Evolutionary conservation across 768 basidiomycete species (phyloP).

Genomic region (Neoboletus subvelutipes): DNA sequence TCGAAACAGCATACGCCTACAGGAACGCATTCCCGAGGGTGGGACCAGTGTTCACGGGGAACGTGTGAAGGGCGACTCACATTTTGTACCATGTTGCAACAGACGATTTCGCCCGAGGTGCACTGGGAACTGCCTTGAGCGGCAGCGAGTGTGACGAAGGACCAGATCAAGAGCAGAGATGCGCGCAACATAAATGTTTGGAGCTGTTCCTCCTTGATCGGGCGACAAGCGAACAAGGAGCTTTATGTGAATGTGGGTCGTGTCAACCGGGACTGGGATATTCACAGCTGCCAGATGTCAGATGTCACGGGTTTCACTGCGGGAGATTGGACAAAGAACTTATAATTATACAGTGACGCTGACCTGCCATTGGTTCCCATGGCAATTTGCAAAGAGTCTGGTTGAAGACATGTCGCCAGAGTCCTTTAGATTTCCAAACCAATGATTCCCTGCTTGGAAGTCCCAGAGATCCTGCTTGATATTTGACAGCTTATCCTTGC

Average conservation of each 20-base stretch:
- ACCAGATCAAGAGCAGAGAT: slow-evolving; percentile 3
- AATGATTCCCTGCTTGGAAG: background rate
- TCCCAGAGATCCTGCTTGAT: background rate
- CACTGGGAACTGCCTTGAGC: slow-evolving; percentile 11
- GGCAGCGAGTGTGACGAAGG: slow-evolving; percentile 2
- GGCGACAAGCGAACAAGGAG: background rate
- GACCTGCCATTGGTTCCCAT: background rate
- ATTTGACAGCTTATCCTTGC: background rate
- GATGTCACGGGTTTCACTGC: background rate
- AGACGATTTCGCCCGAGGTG: slow-evolving; percentile 10
- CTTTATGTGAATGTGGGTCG: background rate
- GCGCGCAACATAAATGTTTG: slow-evolving; percentile 2
- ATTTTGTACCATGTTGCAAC: slow-evolving; percentile 8
- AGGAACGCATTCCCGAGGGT: background rate
- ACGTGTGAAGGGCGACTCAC: slow-evolving; percentile 5
- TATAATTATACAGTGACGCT: background rate
- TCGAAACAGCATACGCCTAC: slow-evolving; percentile 8
- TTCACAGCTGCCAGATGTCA: background rate
- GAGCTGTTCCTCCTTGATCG: background rate
- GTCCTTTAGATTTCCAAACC: background rate
- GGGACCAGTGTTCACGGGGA: background rate
- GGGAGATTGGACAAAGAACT: background rate
- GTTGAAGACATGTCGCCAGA: background rate
- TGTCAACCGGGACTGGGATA: background rate
- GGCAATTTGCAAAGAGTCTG: background rate